These are phyloP conservation scores for Clitopilus passeckerianus DNA, from an alignment of 768 basidiomycete species.

Conservation along the genomic window DNA sequence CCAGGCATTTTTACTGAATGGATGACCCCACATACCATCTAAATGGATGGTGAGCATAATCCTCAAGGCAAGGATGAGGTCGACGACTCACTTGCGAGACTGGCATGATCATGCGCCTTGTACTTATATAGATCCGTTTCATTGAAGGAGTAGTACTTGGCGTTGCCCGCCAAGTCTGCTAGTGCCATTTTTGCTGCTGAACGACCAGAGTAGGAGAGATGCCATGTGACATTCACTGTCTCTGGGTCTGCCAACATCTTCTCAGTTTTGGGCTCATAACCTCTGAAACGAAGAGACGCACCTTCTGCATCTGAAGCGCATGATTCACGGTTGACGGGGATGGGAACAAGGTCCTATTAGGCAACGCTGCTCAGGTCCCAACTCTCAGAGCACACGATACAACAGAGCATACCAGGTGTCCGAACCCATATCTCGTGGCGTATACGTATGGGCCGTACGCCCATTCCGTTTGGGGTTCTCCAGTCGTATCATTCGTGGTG, in stretches of 20 bases:
- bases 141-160: slow-evolving; percentile 12
- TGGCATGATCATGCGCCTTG: slow-evolving; percentile 15
- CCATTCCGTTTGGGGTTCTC: slow-evolving; percentile 2
- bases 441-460: slow-evolving; percentile 15
- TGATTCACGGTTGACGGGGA: slow-evolving; percentile 26
- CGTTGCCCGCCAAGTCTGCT: slow-evolving; percentile 10
- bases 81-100: slow-evolving; percentile 16
- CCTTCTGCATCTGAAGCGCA: slow-evolving; percentile 6
- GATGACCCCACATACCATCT: background rate
- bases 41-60: background rate
- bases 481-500: slow-evolving; percentile 3
- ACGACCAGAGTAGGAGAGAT: slow-evolving; percentile 20
- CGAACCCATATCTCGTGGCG: slow-evolving; percentile 13
- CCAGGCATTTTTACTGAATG: background rate
- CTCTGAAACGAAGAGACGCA: no score
- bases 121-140: slow-evolving; percentile 14
- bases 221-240: slow-evolving; percentile 25
- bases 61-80: background rate
- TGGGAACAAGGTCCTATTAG: slow-evolving; percentile 23
- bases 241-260: slow-evolving; percentile 1
- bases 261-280: no score
- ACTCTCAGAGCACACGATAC: background rate
- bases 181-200: slow-evolving; percentile 17
- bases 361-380: background rate
- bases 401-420: slow-evolving; percentile 20